These are phyloP conservation scores for Combretum micranthum DNA, from an alignment of 345 rosid species.

Conservation along the genomic window DNA sequence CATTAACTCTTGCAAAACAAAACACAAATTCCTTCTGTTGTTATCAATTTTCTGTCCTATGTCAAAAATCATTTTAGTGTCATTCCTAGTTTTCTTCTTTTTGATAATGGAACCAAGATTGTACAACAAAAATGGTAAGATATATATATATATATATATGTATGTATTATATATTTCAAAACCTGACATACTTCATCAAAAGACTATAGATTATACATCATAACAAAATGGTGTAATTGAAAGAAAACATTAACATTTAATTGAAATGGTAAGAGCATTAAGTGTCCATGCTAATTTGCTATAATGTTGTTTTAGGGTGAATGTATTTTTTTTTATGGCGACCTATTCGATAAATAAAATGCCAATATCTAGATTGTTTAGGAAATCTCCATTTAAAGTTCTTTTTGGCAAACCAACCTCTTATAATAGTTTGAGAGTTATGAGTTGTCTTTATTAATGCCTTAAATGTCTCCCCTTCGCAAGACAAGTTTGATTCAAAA, in stretches of 20 bases:
- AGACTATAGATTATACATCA: neutral
- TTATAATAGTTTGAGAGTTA: no score
- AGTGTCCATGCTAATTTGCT: neutral
- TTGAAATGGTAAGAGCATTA: neutral
- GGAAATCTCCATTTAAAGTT: no score
- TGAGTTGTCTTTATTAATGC: no score
- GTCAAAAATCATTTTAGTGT: neutral
- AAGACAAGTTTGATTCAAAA: no score
- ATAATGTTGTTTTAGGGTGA: neutral
- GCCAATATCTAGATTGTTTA: no score
- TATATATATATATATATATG: no score
- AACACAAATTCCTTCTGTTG: neutral
- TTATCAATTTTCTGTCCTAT: neutral
- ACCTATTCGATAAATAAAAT: neutral
- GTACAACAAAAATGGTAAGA: neutral
- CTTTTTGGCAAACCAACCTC: no score
- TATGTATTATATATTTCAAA: no score
- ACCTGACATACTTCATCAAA: neutral
- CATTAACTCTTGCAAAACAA: neutral
- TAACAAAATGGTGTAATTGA: slow-evolving; percentile 1
- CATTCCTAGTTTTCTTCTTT: neutral
- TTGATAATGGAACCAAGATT: neutral
- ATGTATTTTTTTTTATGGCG: neutral
- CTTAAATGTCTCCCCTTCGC: no score
- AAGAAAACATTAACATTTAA: neutral